Base-by-base conservation (phyloP, 345 rosid genomes). In the Physaria fendleri region DNA sequence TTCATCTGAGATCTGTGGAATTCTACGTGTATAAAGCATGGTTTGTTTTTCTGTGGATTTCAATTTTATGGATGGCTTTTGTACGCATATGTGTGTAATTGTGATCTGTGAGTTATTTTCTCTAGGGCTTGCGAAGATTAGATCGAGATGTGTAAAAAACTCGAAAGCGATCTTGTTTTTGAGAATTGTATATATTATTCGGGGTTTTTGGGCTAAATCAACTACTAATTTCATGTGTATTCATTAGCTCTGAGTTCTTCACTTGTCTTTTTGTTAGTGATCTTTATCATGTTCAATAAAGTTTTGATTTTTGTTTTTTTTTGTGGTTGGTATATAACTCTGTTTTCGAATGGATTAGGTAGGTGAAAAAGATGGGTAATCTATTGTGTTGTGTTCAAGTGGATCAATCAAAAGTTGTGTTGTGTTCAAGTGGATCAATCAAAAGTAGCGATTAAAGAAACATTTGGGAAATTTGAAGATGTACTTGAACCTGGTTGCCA, bases 401-500 rank as follows among this genome's bases (percentile, higher is more conserved):
- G 9, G 84, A 81, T 20, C 89, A 79, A 57, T 77, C 84, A 23
- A 79, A 78, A 2, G 5, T 56, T 77, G 4, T 73, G 89, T 24
- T 81, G 81, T 44, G 18, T 71, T 1, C 83, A 83, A 77, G 84
- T 81, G 9, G 84, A 81, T 20, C 89, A 79, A 57, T 77, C 84
- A 23, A 79, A 78, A 2, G 81, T 81, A 9, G 85, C 85, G 11
- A 68, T 83, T 11, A 83, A 55, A 54, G 85, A 83, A 61, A 64
- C 41, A 15, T 81, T 81, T 54, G 90, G 90, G 29, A 83, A 75
- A 63, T 83, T 77, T 24, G 82, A 79, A 10, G 72, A 79, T 1
- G 82, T 83, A 5, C 87, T 83, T 25, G 75, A 81, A 39, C 90
- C 90, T 22, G 90, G 90, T 53, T 83, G 84, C 44, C 90, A 81